Percentiles rank a stretch among this genome's conserved stretches.
Evolutionary conservation across 2,329 filamentous ascomycete genomes (phyloP).

Genomic region (Fusarium sp.): DNA sequence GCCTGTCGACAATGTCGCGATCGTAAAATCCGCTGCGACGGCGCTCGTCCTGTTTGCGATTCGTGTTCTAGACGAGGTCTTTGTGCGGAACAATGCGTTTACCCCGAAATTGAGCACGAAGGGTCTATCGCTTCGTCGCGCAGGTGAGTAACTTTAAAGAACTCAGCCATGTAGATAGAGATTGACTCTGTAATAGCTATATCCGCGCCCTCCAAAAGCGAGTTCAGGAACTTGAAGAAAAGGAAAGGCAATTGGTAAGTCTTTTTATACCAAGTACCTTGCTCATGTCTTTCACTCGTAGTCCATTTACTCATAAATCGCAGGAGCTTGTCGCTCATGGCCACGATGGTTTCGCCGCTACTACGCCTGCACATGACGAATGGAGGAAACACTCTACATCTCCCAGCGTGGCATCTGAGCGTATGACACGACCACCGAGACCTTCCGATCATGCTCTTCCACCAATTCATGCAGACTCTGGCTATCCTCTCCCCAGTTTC

Average conservation of each 20-base stretch:
- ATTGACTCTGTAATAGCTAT: conserved; percentile 33
- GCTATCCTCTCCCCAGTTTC: conserved; percentile 29
- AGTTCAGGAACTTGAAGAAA: conserved; percentile 45
- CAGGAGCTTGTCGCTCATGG: conserved; percentile 34
- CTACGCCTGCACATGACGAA: conserved; percentile 39
- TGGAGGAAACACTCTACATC: conserved; percentile 41
- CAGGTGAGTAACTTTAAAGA: conserved; percentile 33
- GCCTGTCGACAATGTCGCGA: conserved; percentile 48
- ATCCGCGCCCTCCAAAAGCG: conserved; percentile 46
- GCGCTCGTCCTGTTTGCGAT: conserved; percentile 45
- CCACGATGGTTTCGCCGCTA: conserved; percentile 30
- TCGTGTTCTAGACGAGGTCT: conserved; percentile 44
- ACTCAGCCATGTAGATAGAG: not conserved
- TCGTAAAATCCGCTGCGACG: conserved; percentile 48
- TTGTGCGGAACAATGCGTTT: conserved; percentile 43
- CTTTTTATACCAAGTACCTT: conserved; percentile 2
- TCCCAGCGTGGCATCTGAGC: conserved; percentile 31
- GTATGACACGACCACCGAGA: conserved; percentile 25
- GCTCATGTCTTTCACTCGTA: not conserved
- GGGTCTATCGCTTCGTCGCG: conserved; percentile 46
- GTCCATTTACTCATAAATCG: conserved; percentile 6
- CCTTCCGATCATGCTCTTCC: conserved; percentile 38
- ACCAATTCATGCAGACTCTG: conserved; percentile 37
- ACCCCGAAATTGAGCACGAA: conserved; percentile 47
- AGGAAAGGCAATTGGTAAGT: conserved; percentile 44